Conservation (phyloP, 345 rosid species). For the Eucalyptus rudis region DNA sequence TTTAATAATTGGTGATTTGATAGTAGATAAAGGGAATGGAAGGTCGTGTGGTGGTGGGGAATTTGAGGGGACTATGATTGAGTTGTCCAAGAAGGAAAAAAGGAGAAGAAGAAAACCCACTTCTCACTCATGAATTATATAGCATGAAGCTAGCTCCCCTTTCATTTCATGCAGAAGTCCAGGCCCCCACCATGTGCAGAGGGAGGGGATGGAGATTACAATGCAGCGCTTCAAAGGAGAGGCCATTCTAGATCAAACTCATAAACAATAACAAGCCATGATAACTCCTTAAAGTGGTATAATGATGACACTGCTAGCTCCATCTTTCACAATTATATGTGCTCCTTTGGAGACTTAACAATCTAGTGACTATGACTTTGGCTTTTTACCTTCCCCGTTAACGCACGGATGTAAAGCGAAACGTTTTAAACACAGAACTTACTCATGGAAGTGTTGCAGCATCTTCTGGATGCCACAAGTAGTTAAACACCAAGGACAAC, state of each 20-base stretch:
- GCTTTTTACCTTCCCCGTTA: background rate
- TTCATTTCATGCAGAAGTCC: background rate
- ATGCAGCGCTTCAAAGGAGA: background rate
- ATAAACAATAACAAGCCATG: background rate
- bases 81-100: background rate
- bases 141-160: background rate
- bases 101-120: background rate
- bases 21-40: background rate
- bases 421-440: background rate
- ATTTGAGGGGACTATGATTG: background rate
- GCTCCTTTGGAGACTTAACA: background rate
- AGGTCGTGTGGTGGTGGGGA: background rate
- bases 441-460: background rate
- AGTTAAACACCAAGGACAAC: background rate
- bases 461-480: background rate
- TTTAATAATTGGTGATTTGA: background rate
- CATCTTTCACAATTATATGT: background rate
- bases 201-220: background rate
- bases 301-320: background rate
- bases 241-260: background rate
- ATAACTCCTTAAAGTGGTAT: background rate
- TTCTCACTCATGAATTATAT: background rate
- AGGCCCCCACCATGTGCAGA: constrained; percentile 17
- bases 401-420: background rate
- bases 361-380: background rate